Conservation (phyloP, 2,329 filamentous ascomycete species). For the Ampelomyces quisqualis region DNA sequence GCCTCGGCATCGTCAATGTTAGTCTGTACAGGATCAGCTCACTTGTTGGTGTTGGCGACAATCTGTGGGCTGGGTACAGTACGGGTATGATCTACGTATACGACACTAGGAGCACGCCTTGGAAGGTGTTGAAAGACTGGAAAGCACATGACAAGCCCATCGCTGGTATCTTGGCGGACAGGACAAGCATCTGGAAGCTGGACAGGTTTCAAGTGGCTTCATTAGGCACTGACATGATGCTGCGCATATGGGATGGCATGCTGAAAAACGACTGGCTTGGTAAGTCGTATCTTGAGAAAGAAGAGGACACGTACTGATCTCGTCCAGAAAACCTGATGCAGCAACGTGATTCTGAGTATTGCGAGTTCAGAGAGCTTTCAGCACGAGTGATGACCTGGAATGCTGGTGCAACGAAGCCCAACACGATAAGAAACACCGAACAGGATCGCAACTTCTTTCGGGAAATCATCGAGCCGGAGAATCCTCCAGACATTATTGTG, state of each 20-base stretch:
- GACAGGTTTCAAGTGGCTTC: constrained; percentile 83
- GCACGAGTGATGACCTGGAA: constrained; percentile 93
- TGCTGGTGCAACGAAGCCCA: constrained; percentile 91
- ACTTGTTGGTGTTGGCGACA: constrained; percentile 74
- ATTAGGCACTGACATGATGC: constrained; percentile 79
- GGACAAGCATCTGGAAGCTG: constrained; percentile 79
- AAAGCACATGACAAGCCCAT: constrained; percentile 83
- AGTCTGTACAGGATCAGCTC: constrained; percentile 95
- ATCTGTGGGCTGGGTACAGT: constrained; percentile 92
- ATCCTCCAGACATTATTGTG: constrained; percentile 82
- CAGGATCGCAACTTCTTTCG: constrained; percentile 76
- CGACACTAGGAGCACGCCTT: constrained; percentile 78
- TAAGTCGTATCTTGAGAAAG: constrained; percentile 37
- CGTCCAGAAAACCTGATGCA: constrained; percentile 77
- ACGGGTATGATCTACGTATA: constrained; percentile 94
- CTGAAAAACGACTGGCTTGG: constrained; percentile 91
- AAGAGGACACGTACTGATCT: constrained; percentile 20
- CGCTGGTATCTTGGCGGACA: constrained; percentile 73
- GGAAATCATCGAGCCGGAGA: constrained; percentile 72
- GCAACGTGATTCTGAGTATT: constrained; percentile 76
- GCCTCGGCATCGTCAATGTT: constrained; percentile 77
- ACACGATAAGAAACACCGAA: constrained; percentile 69
- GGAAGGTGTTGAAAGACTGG: constrained; percentile 94
- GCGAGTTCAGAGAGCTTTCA: constrained; percentile 78
- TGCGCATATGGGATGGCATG: constrained; percentile 89